These are phyloP conservation scores for Fistulinella cinereoalba DNA, from an alignment of 1,284 basidiomycete species.

Conservation along the genomic window DNA sequence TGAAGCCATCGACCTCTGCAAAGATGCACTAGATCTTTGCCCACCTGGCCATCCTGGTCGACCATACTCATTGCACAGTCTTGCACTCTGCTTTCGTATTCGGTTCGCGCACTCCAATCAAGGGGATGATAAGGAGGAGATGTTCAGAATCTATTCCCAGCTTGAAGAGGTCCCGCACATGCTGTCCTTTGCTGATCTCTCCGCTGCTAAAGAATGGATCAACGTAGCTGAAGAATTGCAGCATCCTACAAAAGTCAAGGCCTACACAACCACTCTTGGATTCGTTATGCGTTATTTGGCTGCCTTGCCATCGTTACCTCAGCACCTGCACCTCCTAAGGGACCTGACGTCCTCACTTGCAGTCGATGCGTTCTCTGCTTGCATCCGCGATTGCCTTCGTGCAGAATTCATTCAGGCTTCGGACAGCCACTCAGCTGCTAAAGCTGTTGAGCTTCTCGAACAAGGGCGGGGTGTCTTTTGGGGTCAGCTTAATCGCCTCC, in stretches of 20 bases:
- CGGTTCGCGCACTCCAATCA: neutral
- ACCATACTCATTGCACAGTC: neutral
- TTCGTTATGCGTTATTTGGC: neutral
- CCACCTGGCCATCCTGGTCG: neutral
- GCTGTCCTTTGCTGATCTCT: neutral
- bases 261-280: neutral
- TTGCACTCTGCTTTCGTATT: neutral
- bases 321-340: neutral
- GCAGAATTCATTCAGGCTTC: too few species aligned
- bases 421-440: too few species aligned
- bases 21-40: neutral
- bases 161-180: too few species aligned
- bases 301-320: neutral
- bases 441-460: too few species aligned
- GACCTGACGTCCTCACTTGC: neutral
- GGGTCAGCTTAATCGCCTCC: neutral
- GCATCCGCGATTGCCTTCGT: too few species aligned
- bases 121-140: neutral
- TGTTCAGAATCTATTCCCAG: neutral
- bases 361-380: neutral
- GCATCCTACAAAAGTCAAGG: neutral
- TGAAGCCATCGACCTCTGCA: neutral
- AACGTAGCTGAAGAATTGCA: neutral
- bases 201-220: neutral
- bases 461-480: neutral